Conservation (phyloP, 257 asterid species). For the Solanum raphanifolium region DNA sequence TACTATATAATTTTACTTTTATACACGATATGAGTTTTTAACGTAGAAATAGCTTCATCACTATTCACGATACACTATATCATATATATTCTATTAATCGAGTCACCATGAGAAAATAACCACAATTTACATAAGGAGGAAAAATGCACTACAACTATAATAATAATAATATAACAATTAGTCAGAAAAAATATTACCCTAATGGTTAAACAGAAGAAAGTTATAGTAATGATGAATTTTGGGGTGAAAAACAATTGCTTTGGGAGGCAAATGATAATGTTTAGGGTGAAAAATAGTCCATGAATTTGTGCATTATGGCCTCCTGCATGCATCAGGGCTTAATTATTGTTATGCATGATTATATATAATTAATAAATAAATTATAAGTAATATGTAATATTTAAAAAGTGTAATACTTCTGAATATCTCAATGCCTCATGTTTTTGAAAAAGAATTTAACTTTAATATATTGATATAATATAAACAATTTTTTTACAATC, state of each 20-base stretch:
- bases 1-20: not conserved
- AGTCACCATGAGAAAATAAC: not conserved
- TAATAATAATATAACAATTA: not conserved
- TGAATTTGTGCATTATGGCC: not conserved
- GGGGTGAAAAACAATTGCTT: not conserved
- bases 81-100: not conserved
- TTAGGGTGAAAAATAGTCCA: not conserved
- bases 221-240: not conserved
- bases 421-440: not conserved
- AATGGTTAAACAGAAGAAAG: not conserved
- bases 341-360: not conserved
- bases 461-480: not conserved
- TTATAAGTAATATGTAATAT: no score
- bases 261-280: not conserved
- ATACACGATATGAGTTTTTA: not conserved
- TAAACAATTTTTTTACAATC: not conserved
- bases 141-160: not conserved
- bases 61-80: no score
- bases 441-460: not conserved
- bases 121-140: no score
- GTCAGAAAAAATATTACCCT: not conserved
- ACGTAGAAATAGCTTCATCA: no score
- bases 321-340: not conserved
- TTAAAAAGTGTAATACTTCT: no score
- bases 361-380: not conserved